phyloP scores from a whole-genome alignment of 1,139 yeast genomes.

The Saccharomyces hybrid region DNA sequence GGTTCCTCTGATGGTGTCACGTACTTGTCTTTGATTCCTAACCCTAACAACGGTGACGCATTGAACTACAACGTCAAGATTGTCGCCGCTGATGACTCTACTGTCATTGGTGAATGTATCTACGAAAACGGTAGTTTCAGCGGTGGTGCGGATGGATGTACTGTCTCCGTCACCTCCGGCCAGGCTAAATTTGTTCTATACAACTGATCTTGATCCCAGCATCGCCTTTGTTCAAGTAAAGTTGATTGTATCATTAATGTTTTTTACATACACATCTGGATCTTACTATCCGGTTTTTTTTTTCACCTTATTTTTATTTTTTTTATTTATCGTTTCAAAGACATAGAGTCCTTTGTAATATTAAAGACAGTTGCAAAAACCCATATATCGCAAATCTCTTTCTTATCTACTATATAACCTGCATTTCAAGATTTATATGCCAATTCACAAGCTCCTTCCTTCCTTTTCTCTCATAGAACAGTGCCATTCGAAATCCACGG shows the following conservation, averaged over 20 bases:
- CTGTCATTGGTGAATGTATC: conserved; percentile 65
- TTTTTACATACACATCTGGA: background rate
- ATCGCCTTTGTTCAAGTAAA: background rate
- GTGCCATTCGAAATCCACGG: background rate
- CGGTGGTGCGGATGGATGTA: conserved; percentile 74
- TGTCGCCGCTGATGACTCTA: conserved; percentile 58
- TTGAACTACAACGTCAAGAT: conserved; percentile 84
- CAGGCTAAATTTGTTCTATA: conserved; percentile 64
- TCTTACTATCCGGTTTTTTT: background rate
- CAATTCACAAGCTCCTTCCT: background rate
- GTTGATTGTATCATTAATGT: background rate
- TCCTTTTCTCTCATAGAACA: background rate
- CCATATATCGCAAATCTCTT: background rate
- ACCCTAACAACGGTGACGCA: conserved; percentile 72
- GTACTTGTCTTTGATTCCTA: conserved; percentile 86
- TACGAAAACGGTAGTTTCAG: conserved; percentile 71
- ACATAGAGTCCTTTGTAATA: background rate
- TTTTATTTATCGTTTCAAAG: background rate
- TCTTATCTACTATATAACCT: background rate
- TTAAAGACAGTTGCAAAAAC: background rate
- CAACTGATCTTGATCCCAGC: conserved; percentile 15
- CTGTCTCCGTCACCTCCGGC: conserved; percentile 78
- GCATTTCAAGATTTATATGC: background rate
- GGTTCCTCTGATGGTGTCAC: conserved; percentile 72
- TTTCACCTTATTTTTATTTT: background rate